These are phyloP conservation scores for Forsythia suspensa DNA, from an alignment of 257 asterid species.

Conservation along the genomic window DNA sequence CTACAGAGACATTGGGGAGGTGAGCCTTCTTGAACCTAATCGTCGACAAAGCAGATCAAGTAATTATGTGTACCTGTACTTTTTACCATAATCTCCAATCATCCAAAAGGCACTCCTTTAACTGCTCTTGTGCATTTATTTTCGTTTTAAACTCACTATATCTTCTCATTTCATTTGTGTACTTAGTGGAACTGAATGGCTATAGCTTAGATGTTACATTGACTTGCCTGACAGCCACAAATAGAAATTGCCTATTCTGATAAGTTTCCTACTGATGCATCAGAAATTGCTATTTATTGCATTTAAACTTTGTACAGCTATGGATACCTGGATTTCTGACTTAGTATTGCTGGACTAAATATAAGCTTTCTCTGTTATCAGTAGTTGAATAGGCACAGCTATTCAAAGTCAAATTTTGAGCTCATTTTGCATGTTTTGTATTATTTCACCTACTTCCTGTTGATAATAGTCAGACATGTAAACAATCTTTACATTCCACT, in stretches of 20 bases:
- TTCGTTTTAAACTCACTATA: background rate
- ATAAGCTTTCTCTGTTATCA: conserved; percentile 10
- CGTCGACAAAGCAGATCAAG: conserved; percentile 16
- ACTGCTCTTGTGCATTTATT: conserved; percentile 20
- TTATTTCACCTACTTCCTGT: conserved; percentile 5
- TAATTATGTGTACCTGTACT: background rate
- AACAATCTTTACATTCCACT: background rate
- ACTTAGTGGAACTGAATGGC: conserved; percentile 11
- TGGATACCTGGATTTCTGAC: conserved; percentile 7
- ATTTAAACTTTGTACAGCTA: background rate
- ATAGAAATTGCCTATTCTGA: background rate
- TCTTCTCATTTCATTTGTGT: background rate
- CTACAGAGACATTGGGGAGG: conserved; percentile 88
- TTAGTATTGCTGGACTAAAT: background rate
- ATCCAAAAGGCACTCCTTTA: conserved; percentile 4
- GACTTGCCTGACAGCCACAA: background rate
- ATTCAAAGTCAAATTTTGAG: background rate
- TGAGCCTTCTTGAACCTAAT: conserved; percentile 34
- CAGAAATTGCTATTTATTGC: conserved; percentile 13
- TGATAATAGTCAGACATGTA: background rate
- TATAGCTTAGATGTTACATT: background rate
- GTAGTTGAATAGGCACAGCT: background rate
- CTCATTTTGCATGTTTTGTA: conserved; percentile 6
- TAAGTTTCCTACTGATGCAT: background rate
- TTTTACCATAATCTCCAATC: conserved; percentile 20